A percentile compares a stretch with the other conserved stretches of the same genome.
phyloP scores from a whole-genome alignment of 1,284 basidiomycete species.

The Kwoniella shivajii region DNA sequence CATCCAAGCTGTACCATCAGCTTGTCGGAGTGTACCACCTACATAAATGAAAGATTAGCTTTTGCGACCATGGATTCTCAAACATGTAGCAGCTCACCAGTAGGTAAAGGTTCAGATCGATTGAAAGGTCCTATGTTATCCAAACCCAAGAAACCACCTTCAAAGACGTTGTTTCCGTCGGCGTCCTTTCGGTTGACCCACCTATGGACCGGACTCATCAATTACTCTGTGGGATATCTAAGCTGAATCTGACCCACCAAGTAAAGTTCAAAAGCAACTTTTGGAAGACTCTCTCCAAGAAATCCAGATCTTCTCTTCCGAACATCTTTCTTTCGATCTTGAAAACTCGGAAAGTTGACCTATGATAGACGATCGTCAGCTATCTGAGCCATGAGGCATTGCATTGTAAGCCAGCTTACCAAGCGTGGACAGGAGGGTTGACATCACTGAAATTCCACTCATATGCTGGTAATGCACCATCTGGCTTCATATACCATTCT shows the following conservation, averaged over 20 bases:
- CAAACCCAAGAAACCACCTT: conserved; percentile 95
- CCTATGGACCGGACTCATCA: conserved; percentile 56
- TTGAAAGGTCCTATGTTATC: conserved; percentile 99
- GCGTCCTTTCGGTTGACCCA: conserved; percentile 99
- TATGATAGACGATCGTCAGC: too few species aligned
- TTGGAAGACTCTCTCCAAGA: conserved; percentile 97
- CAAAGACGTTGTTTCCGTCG: conserved; percentile 93
- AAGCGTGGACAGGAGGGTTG: conserved; percentile 96
- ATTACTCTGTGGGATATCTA: background rate
- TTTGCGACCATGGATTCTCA: conserved; percentile 90
- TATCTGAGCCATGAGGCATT: background rate
- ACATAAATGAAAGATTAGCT: conserved; percentile 68
- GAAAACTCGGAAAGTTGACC: conserved; percentile 90
- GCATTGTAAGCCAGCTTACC: conserved; percentile 55
- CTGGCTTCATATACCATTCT: conserved; percentile 98
- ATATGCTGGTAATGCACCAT: conserved; percentile 96
- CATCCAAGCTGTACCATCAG: conserved; percentile 99
- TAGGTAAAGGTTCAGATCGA: conserved; percentile 92
- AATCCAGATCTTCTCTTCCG: conserved; percentile 84
- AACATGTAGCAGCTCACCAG: conserved; percentile 69
- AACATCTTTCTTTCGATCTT: conserved; percentile 96
- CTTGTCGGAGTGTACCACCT: conserved; percentile 87
- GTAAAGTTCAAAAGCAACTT: conserved; percentile 96
- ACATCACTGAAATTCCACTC: conserved; percentile 99
- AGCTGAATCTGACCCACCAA: conserved; percentile 60